These are phyloP conservation scores for Aphanomyces invadans DNA, from an alignment of 352 stramenopile species.

Conservation along the genomic window DNA sequence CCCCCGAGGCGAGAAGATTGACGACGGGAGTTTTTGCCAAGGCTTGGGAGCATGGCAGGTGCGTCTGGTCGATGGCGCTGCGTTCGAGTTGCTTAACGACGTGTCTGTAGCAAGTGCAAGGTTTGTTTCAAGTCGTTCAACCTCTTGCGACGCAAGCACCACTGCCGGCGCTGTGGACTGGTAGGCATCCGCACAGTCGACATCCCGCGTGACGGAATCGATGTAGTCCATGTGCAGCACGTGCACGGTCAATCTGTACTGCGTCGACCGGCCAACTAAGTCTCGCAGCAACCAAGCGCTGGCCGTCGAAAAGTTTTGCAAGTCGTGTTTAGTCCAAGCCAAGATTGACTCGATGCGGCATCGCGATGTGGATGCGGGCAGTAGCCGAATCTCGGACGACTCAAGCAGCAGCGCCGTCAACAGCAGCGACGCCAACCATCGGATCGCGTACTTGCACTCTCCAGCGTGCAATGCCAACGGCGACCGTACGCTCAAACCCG, in stretches of 20 bases:
- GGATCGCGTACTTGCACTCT: conserved; percentile 3
- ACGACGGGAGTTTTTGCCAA: conserved; percentile 4
- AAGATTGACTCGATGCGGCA: background rate
- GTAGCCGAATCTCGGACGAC: background rate
- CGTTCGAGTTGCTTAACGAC: background rate
- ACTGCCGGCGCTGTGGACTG: conserved; percentile 68
- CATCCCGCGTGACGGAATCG: too few relatives aligned
- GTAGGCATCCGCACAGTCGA: conserved; percentile 22
- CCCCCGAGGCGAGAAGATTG: conserved; percentile 2
- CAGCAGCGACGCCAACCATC: background rate
- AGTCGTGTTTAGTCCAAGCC: conserved; percentile 20
- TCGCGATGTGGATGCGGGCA: background rate
- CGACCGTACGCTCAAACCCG: conserved; percentile 1
- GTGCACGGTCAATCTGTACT: conserved; percentile 11
- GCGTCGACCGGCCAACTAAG: conserved; percentile 22
- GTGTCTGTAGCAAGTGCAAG: conserved; percentile 32
- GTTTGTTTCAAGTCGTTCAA: conserved; percentile 56
- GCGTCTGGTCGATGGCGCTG: background rate
- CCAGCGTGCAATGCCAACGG: background rate
- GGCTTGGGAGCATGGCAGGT: conserved; percentile 10
- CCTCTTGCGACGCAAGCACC: conserved; percentile 55
- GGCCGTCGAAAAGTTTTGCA: conserved; percentile 21
- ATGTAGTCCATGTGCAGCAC: conserved; percentile 11
- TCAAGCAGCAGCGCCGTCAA: background rate
- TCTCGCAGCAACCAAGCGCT: background rate